Base-by-base conservation (phyloP, 2,329 filamentous ascomycete genomes). In the Zasmidium cellare region DNA sequence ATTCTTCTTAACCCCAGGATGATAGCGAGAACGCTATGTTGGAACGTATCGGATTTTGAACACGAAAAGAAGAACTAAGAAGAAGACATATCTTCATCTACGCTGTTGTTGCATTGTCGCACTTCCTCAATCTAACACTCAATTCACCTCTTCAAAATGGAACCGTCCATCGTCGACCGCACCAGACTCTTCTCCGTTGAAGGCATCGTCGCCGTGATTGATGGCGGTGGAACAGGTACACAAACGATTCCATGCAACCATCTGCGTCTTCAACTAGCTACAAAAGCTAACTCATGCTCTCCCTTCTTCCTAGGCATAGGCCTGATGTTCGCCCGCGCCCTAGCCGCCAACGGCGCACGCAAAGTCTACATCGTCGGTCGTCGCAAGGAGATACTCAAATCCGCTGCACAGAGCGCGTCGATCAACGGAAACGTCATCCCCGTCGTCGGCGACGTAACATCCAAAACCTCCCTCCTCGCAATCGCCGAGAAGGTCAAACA, bases 321-420 rank as follows among this genome's bases (percentile, higher is more conserved):
- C 11, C 70, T 74, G 2, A 77, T 76, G 69, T 79, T 80, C 71
- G 77, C 79, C 41, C 73, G 74, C 59, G 74, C 78, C 1, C 72
- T 76, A 31, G 72, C 70, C 2, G 65, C 69, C 23, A 81, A 82
- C 55, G 80, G 80, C 2, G 81, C 82, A 3, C 69, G 74, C 16
- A 82, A 78, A 64, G 76, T 84, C 48, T 83, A 82, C 70, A 80
- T 84, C 58, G 67, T 83, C 24, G 80, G 80, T 12, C 77, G 81
- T 2, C 78, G 81, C 2, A 70, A 73, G 57, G 76, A 79, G 19
- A 69, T 71, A 9, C 75, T 84, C 38, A 75, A 81, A 49, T 72
- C 73, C 41, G 79, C 80, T 3, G 76, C 77, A n/a, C 0, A 60
- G 35, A 9, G 45, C 31, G 47, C 53, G 12, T 59, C 51, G 2